Evolutionary conservation across 139 green algal species (phyloP).

Genomic region (Nannochloris sp.): DNA sequence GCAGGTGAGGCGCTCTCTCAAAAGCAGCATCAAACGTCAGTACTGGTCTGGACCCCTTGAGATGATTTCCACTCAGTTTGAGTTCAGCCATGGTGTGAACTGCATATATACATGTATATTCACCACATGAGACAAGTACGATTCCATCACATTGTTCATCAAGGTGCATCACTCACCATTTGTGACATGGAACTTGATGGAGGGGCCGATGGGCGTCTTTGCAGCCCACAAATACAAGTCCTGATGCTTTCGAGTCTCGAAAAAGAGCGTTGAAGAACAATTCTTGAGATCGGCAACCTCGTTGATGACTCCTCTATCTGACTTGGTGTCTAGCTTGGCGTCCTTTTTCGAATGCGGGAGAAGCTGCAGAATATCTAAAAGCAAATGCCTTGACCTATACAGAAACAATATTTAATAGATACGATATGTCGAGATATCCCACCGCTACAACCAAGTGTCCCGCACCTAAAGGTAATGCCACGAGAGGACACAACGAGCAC

Average conservation of each 20-base stretch:
- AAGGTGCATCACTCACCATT: constrained; percentile 34
- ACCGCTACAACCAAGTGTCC: not conserved
- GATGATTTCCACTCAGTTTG: constrained; percentile 94
- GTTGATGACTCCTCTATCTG: constrained; percentile 74
- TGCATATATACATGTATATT: constrained; percentile 24
- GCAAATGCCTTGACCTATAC: constrained; percentile 82
- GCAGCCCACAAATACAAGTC: constrained; percentile 96
- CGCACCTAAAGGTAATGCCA: constrained; percentile 22
- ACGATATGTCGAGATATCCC: not conserved
- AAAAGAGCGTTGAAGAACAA: constrained; percentile 86
- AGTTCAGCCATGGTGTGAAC: constrained; percentile 98
- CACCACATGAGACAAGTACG: too few relatives aligned
- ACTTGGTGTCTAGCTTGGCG: constrained; percentile 94
- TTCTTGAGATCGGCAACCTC: constrained; percentile 92
- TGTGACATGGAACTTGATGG: constrained; percentile 87
- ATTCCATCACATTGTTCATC: too few relatives aligned
- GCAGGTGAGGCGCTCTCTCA: constrained; percentile 80
- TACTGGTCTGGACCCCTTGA: constrained; percentile 80
- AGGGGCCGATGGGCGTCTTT: constrained; percentile 84
- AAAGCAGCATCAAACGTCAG: constrained; percentile 75
- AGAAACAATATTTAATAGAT: not conserved
- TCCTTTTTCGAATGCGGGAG: constrained; percentile 95
- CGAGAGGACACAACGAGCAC: constrained; percentile 17
- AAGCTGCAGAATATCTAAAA: constrained; percentile 81
- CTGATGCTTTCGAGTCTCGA: constrained; percentile 89